Base-by-base conservation (phyloP, 768 basidiomycete genomes). In the Mrakia frigida region DNA sequence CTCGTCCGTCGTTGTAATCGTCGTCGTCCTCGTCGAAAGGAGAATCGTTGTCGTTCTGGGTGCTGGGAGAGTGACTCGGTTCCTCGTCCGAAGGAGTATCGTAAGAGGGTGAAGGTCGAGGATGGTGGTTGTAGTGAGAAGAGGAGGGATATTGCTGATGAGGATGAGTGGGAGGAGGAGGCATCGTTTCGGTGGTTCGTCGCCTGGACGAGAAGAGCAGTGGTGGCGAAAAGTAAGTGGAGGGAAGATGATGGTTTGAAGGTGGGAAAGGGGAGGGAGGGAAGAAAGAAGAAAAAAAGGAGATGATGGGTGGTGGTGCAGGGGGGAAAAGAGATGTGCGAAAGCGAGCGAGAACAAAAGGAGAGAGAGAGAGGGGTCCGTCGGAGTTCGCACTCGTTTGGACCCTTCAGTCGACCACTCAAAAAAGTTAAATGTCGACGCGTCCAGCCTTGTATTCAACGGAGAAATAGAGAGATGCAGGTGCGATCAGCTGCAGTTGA, bases 51-150 rank as follows among this genome's bases (percentile, higher is more conserved):
- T 68, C 65, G 65, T 33, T 33, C n/a, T 16, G 65, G 39, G 25
- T 68, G 65, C 35, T 13, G 35, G 65, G 37, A 16, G 37, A 25
- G n/a, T n/a, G n/a, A n/a, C n/a, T n/a, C n/a, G n/a, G n/a, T 13
- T 33, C 65, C 1, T 68, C 65, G 39, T 68, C 65, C 4, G 65
- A 68, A 6, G 65, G 65, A 13, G 65, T 68, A 39, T 68, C 65
- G 65, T 68, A 68, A 2, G 65, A 5, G 3, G 65, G 65, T 10
- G 63, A 65, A 2, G 10, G 33, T 37, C 63, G 63, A 35, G 63
- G 33, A n/a, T n/a, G n/a, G 16, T 65, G 63, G 23, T 23, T 11
- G 33, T 65, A 37, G 63, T 63, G 31, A 1, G 63, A 13, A 18
- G 65, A 3, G 13, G 35, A 6, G 0, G 65, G 56, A 56, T 56